Evolutionary conservation across 2,329 filamentous ascomycete species (phyloP), one percentile per base, ranked within the genome.

Genomic region (Epichloe sp.): DNA sequence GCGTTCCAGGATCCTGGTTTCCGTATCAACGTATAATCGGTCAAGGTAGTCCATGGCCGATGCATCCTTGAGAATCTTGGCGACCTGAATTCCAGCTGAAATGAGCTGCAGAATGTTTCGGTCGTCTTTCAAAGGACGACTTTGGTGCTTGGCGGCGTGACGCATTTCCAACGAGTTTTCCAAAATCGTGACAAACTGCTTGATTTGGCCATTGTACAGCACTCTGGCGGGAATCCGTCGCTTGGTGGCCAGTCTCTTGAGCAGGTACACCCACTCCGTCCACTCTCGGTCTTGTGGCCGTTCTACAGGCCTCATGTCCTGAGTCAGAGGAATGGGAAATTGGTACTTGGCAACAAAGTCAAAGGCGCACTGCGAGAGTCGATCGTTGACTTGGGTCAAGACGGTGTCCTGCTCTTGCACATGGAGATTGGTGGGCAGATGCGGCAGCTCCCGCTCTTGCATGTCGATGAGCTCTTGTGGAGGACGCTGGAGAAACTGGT

Each of bases 271-370:
- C 88, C 88, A 94, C 69, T 94, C 88, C 44, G 86, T 91, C 88
- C 88, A 94, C 66, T 93, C 88, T 55, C 86, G 78, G 68, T 90
- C 86, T 61, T 83, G 81, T 35, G 86, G 81, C 44, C 82, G 73
- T 64, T 85, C 82, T 49, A 90, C 76, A 2, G 84, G 83, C 58
- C 86, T 79, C 78, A 89, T 89, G 65, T 91, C 86, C 65, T 85
- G 79, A 52, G 88, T 86, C 60, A 93, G 69, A 11, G 88, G 88
- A 58, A 94, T 89, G 12, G 88, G 88, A 64, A 94, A 94, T 68
- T 91, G 87, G 65, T 93, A 93, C 68, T 88, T 89, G 60, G 88
- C 88, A 60, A 94, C 83, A 68, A 94, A 94, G 69, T 94, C 86
- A 74, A 85, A 94, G 35, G 87, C 88, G 65, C 87, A 93, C 66